Percentiles rank a stretch among this genome's conserved stretches.
phyloP scores from a whole-genome alignment of 2,329 filamentous ascomycete genomes.

The Alternaria angustiovoidea region DNA sequence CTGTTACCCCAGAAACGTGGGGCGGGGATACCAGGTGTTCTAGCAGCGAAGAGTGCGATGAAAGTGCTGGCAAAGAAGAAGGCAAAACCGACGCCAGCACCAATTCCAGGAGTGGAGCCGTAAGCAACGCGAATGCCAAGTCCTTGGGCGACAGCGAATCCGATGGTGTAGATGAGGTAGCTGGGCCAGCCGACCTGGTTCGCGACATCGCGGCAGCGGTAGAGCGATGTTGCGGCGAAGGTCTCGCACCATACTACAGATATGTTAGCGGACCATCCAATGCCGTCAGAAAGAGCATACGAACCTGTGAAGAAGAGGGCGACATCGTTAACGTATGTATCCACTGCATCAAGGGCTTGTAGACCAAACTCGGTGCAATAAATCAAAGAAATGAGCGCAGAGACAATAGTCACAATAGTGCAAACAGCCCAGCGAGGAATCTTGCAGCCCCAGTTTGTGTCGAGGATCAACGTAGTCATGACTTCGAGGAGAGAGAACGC shows the following conservation, averaged over 20 bases:
- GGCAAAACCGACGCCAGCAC: constrained; percentile 61
- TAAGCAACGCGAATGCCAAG: constrained; percentile 51
- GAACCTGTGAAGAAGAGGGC: constrained; percentile 4
- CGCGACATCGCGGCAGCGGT: constrained; percentile 58
- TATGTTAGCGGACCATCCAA: constrained; percentile 10
- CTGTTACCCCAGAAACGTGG: constrained; percentile 52
- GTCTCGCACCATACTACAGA: constrained; percentile 59
- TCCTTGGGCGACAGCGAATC: constrained; percentile 60
- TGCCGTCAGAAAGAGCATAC: too few species aligned
- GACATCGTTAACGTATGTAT: constrained; percentile 62
- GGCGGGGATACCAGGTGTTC: constrained; percentile 52
- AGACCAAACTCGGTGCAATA: constrained; percentile 65
- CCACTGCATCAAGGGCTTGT: constrained; percentile 61
- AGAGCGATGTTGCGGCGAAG: constrained; percentile 59
- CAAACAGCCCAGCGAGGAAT: constrained; percentile 18
- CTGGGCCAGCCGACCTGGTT: constrained; percentile 53
- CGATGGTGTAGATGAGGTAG: constrained; percentile 55
- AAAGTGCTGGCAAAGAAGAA: constrained; percentile 55
- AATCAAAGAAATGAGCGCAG: constrained; percentile 56
- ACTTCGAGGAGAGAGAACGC: constrained; percentile 65
- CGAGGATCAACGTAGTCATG: constrained; percentile 60
- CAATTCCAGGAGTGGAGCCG: constrained; percentile 47
- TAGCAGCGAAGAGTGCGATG: constrained; percentile 49
- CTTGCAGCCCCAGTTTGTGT: constrained; percentile 55
- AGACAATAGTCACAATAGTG: constrained; percentile 33